phyloP scores from a whole-genome alignment of 345 rosid species.

The Salix viminalis region DNA sequence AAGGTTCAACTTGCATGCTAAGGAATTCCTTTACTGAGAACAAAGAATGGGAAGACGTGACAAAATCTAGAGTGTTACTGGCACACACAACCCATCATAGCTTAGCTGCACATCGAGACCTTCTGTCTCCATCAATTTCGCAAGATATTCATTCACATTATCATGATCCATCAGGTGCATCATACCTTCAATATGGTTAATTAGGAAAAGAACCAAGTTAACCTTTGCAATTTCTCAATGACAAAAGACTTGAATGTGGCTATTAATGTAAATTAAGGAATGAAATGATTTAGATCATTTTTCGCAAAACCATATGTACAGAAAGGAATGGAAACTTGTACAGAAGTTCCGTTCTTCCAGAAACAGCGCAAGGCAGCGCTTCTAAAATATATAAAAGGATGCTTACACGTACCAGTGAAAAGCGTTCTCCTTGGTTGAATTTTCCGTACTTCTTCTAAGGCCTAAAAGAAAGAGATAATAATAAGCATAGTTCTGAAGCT shows the following conservation, averaged over 20 bases:
- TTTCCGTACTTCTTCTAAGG: constrained; percentile 76
- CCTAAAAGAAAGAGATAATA: constrained; percentile 32
- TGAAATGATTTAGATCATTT: background rate
- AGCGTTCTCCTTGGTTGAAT: constrained; percentile 81
- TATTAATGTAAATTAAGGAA: background rate
- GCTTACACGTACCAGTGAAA: constrained; percentile 57
- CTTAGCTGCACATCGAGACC: constrained; percentile 74
- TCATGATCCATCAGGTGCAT: constrained; percentile 98
- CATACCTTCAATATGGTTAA: constrained; percentile 51
- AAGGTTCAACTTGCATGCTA: background rate
- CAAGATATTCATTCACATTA: constrained; percentile 49
- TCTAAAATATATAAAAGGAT: background rate
- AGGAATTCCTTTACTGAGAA: background rate
- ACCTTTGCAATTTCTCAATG: background rate
- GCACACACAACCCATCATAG: constrained; percentile 78
- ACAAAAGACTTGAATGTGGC: no score
- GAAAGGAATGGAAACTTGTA: background rate
- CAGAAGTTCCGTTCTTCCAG: background rate
- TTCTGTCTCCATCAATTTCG: constrained; percentile 55
- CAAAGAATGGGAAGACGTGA: constrained; percentile 9
- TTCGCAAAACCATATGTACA: background rate
- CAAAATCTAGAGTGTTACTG: constrained; percentile 44
- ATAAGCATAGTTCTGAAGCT: background rate
- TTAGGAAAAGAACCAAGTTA: constrained; percentile 7
- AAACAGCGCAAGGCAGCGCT: background rate